A percentile compares a stretch with the other conserved stretches of the same genome.
Evolutionary conservation across 495 filamentous ascomycete genomes (phyloP).

Genomic region (Lasiosphaeria hispida): DNA sequence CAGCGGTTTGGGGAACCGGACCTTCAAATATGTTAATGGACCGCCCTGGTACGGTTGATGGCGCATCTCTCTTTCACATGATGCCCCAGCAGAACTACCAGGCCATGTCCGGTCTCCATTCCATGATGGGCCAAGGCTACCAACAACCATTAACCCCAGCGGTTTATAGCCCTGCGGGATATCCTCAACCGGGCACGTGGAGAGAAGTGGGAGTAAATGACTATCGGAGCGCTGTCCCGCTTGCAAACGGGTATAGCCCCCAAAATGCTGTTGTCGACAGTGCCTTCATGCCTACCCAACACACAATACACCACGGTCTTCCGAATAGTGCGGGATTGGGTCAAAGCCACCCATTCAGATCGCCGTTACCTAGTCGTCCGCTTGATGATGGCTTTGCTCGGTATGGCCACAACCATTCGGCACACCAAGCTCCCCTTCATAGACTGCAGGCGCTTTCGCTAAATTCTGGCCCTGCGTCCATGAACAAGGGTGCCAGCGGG

Average conservation of each 20-base stretch:
- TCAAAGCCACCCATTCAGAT: constrained; percentile 25
- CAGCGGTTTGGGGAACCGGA: constrained; percentile 25
- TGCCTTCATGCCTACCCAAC: constrained; percentile 32
- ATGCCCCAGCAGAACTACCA: constrained; percentile 36
- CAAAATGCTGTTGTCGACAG: constrained; percentile 34
- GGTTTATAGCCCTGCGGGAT: constrained; percentile 67
- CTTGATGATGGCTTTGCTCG: constrained; percentile 34
- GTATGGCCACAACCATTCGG: constrained; percentile 18
- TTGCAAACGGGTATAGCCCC: constrained; percentile 32
- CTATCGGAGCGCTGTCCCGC: constrained; percentile 30
- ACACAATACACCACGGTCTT: constrained; percentile 24
- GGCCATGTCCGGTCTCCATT: constrained; percentile 57
- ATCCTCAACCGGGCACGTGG: constrained; percentile 72
- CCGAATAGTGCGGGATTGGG: constrained; percentile 26
- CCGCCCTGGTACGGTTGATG: constrained; percentile 14
- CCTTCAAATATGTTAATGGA: constrained; percentile 11
- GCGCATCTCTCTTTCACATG: constrained; percentile 23
- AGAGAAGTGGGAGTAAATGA: constrained; percentile 62
- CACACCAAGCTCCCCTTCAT: constrained; percentile 18
- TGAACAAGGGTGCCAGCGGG: neutral
- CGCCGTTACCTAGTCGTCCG: constrained; percentile 27
- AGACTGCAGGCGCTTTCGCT: constrained; percentile 22
- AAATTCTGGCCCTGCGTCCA: constrained; percentile 10
- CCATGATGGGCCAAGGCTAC: constrained; percentile 66
- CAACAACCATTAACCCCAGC: constrained; percentile 71